phyloP scores from a whole-genome alignment of 2,329 filamentous ascomycete species.

The Neofusicoccum umdonicola region DNA sequence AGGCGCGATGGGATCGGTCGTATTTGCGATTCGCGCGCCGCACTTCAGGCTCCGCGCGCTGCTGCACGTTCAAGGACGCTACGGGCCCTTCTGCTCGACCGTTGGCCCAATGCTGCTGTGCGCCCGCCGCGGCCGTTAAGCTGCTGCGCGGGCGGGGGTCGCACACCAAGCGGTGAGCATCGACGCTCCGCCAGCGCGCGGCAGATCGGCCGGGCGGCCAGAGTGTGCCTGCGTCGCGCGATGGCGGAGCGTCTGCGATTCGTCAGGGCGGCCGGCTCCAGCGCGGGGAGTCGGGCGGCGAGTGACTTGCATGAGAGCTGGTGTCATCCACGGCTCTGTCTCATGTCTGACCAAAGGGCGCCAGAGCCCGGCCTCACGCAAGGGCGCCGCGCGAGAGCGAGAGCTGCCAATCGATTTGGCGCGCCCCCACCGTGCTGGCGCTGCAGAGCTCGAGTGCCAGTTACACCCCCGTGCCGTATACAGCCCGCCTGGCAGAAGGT shows the following conservation, averaged over 20 bases:
- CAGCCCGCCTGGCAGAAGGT: constrained; percentile 16
- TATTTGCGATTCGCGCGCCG: constrained; percentile 1
- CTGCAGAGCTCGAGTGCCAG: constrained; percentile 10
- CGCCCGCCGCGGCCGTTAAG: constrained; percentile 2
- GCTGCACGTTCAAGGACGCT: constrained; percentile 14
- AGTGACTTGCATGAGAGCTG: constrained; percentile 15
- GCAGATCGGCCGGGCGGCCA: not conserved
- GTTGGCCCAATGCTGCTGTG: constrained; percentile 10
- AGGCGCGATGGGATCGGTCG: constrained; percentile 13
- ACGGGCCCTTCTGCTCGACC: constrained; percentile 16
- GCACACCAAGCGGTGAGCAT: constrained; percentile 10
- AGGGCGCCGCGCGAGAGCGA: constrained; percentile 9
- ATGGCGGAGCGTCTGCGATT: constrained; percentile 9
- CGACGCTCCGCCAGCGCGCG: not conserved
- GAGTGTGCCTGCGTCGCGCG: constrained; percentile 9
- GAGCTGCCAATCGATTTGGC: constrained; percentile 18
- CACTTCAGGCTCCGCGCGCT: constrained; percentile 15
- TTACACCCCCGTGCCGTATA: constrained; percentile 17
- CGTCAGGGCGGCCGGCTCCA: constrained; percentile 8
- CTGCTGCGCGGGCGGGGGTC: constrained; percentile 10
- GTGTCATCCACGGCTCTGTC: constrained; percentile 16
- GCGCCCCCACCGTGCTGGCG: constrained; percentile 12
- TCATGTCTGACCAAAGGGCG: constrained; percentile 19
- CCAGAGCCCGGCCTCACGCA: constrained; percentile 3
- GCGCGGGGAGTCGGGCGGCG: constrained; percentile 15